A percentile compares a stretch with the other conserved stretches of the same genome.
Evolutionary conservation across 2,329 filamentous ascomycete species (phyloP).

Genomic region (Penicillium capsulatum): DNA sequence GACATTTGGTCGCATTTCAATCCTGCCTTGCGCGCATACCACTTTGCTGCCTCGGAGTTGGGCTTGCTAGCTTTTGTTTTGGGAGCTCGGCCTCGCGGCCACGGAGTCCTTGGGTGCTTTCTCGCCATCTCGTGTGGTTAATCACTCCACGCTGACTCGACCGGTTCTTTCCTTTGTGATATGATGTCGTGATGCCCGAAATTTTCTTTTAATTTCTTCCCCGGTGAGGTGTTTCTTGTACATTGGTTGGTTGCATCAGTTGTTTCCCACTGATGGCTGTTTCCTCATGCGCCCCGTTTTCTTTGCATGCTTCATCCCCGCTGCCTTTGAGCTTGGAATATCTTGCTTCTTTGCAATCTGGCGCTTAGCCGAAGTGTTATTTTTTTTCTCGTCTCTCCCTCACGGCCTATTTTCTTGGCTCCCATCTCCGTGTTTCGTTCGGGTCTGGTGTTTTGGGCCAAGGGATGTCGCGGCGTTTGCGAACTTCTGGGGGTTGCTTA

Average conservation of each 20-base stretch:
- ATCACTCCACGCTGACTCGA: constrained; percentile 12
- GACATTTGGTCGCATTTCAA: not conserved
- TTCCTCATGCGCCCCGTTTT: constrained; percentile 19
- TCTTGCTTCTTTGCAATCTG: too few relatives aligned
- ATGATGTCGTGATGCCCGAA: constrained; percentile 30
- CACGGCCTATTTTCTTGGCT: too few relatives aligned
- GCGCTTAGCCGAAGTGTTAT: too few relatives aligned
- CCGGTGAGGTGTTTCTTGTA: constrained; percentile 22
- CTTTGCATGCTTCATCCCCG: constrained; percentile 7
- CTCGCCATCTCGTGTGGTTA: constrained; percentile 5
- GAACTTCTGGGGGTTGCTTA: too few relatives aligned
- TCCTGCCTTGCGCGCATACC: constrained; percentile 24
- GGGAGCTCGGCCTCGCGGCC: constrained; percentile 13
- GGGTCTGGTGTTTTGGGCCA: too few relatives aligned
- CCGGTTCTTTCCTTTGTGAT: constrained; percentile 28
- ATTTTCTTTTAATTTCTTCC: constrained; percentile 16
- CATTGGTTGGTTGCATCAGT: constrained; percentile 24
- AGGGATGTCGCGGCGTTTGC: too few relatives aligned
- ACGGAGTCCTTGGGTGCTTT: constrained; percentile 16
- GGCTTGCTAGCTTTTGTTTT: constrained; percentile 12
- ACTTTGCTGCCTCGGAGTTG: constrained; percentile 22
- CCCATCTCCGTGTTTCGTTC: too few relatives aligned
- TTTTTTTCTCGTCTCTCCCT: too few relatives aligned
- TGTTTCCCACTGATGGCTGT: constrained; percentile 8
- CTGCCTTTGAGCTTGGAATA: too few relatives aligned